phyloP scores from a whole-genome alignment of 73 alveolate genomes.

The Paramecium tetraurelia region DNA sequence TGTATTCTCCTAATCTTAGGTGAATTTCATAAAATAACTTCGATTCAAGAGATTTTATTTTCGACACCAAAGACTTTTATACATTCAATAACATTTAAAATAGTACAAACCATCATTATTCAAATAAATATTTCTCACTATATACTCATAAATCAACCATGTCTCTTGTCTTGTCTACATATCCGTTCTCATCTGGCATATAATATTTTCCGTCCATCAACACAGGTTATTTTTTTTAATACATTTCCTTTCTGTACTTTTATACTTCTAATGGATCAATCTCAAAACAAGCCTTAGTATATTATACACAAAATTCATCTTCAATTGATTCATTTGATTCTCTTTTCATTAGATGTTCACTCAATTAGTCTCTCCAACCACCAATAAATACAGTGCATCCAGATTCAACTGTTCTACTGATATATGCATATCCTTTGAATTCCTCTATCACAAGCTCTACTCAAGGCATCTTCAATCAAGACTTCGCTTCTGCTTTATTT shows the following conservation, averaged over 20 bases:
- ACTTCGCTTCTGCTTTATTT: constrained; percentile 10
- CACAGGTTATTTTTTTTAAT: not conserved
- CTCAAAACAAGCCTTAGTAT: not conserved
- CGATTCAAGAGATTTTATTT: not conserved
- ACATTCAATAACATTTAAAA: not conserved
- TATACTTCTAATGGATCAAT: constrained; percentile 19
- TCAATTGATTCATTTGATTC: constrained; percentile 3
- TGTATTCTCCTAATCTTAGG: not conserved
- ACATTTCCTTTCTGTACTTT: not conserved
- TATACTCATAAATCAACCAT: not conserved
- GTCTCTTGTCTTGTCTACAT: not conserved
- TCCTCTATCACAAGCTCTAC: not conserved
- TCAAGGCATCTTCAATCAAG: not conserved
- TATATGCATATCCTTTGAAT: not conserved
- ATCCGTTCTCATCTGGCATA: constrained; percentile 46
- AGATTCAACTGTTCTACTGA: not conserved
- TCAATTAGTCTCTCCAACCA: not conserved
- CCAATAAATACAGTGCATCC: constrained; percentile 22
- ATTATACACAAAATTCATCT: not conserved
- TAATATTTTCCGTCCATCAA: not conserved
- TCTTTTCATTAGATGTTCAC: not conserved
- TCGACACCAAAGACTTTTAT: not conserved
- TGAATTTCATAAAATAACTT: not conserved
- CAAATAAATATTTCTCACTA: not conserved
- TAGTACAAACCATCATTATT: not conserved